phyloP scores from a whole-genome alignment of 306 rosid genomes.

The Citrullus amarus region DNA sequence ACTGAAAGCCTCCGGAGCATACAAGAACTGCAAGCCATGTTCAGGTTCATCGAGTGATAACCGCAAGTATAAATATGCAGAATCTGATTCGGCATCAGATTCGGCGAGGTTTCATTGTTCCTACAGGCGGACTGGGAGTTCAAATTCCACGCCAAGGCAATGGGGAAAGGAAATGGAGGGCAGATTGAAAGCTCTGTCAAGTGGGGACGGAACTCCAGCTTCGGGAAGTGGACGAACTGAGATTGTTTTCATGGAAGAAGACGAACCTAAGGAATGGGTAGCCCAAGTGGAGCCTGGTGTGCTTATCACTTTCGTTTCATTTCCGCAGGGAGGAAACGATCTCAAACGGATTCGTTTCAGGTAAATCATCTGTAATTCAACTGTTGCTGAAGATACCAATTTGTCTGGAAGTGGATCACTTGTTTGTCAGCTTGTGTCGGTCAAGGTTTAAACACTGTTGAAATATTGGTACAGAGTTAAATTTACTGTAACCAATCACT shows the following conservation, averaged over 20 bases:
- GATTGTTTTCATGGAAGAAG: constrained; percentile 83
- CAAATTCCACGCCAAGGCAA: constrained; percentile 73
- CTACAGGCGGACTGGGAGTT: constrained; percentile 65
- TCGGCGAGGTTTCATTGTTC: constrained; percentile 68
- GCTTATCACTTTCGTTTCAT: constrained; percentile 85
- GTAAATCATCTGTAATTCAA: constrained; percentile 19
- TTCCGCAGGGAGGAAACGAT: constrained; percentile 92
- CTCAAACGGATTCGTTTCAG: constrained; percentile 93
- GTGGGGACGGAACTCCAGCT: constrained; percentile 93
- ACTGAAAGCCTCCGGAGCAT: constrained; percentile 89
- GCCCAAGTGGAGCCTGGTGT: constrained; percentile 99
- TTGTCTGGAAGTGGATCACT: constrained; percentile 28
- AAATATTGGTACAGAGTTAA: background rate
- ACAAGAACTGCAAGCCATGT: constrained; percentile 89
- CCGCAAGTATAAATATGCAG: constrained; percentile 40
- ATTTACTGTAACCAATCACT: background rate
- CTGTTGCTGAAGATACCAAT: constrained; percentile 18
- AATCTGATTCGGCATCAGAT: constrained; percentile 68
- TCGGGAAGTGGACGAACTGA: constrained; percentile 36
- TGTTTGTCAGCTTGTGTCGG: constrained; percentile 30
- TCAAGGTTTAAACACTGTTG: background rate
- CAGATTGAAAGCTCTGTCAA: constrained; percentile 67
- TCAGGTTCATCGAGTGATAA: constrained; percentile 50
- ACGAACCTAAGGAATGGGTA: constrained; percentile 89
- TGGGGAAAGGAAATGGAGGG: constrained; percentile 88